Percentiles rank a stretch among this genome's conserved stretches.
These are phyloP conservation scores for Fusarium bulbicola DNA, from an alignment of 2,329 filamentous ascomycete species.

Conservation along the genomic window DNA sequence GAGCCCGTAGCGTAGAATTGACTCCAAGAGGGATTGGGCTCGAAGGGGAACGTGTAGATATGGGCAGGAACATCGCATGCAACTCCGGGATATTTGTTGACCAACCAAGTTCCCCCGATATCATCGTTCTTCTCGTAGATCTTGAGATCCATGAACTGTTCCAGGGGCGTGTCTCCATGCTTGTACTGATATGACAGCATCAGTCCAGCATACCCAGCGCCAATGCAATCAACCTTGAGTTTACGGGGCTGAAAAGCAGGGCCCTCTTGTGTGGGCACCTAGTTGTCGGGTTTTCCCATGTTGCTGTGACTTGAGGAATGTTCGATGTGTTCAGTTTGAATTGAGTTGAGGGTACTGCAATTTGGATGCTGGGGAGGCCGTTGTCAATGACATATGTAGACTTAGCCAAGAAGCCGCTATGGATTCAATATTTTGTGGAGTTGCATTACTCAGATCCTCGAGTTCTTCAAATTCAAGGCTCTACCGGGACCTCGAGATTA, in stretches of 20 bases:
- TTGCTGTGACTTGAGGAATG: fast-evolving
- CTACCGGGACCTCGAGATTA: neutral
- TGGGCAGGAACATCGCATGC: neutral
- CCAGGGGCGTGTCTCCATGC: neutral
- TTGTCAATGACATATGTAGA: too few relatives aligned
- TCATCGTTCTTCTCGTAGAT: neutral
- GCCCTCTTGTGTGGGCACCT: neutral
- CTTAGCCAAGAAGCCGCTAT: neutral
- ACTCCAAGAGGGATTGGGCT: neutral
- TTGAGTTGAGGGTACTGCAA: too few relatives aligned
- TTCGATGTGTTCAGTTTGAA: fast-evolving
- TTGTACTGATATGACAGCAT: neutral
- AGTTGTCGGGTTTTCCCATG: neutral
- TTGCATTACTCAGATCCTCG: fast-evolving
- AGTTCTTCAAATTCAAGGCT: neutral
- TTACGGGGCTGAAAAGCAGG: neutral
- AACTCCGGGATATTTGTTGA: neutral
- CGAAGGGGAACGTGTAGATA: neutral
- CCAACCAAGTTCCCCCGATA: neutral
- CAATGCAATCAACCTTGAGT: neutral
- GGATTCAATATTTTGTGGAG: fast-evolving
- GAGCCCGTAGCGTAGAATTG: neutral
- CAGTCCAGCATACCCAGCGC: neutral
- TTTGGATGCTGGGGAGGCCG: too few relatives aligned
- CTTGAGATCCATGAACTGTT: fast-evolving